Conservation (phyloP, 352 stramenopile genomes). For the Pythium graminicola region DNA sequence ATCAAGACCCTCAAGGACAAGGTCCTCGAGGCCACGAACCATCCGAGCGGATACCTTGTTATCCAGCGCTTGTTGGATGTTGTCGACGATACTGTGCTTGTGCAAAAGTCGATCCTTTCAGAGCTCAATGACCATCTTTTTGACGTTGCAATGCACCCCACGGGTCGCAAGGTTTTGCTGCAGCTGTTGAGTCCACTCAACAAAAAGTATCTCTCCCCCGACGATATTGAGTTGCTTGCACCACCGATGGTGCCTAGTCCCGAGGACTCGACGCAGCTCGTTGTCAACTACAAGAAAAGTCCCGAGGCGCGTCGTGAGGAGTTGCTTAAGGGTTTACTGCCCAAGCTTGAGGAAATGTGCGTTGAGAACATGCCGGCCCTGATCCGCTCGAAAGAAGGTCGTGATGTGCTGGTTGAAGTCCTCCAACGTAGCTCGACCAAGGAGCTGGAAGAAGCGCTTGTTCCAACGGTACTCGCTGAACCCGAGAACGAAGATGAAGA, state of each 20-base stretch:
- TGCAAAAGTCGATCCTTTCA: constrained; percentile 84
- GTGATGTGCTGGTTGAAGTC: constrained; percentile 78
- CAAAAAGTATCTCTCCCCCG: constrained; percentile 76
- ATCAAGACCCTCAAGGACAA: constrained; percentile 90
- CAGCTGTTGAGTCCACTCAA: constrained; percentile 74
- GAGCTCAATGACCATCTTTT: constrained; percentile 77
- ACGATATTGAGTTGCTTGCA: constrained; percentile 68
- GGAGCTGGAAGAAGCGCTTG: constrained; percentile 42
- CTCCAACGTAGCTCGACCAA: constrained; percentile 49
- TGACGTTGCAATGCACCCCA: constrained; percentile 61
- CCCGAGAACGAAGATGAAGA: constrained; percentile 38
- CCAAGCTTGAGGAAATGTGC: constrained; percentile 80
- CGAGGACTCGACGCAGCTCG: constrained; percentile 45
- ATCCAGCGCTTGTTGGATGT: constrained; percentile 87
- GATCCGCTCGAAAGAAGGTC: constrained; percentile 74
- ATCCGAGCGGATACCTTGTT: constrained; percentile 87
- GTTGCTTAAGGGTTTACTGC: constrained; percentile 65
- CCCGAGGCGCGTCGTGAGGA: constrained; percentile 66
- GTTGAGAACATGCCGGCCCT: constrained; percentile 46
- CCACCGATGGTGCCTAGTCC: constrained; percentile 63
- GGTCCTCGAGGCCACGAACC: constrained; percentile 82
- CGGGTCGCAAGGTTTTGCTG: constrained; percentile 71
- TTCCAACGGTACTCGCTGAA: constrained; percentile 38
- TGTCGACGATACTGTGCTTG: constrained; percentile 86
- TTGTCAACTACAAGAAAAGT: constrained; percentile 89